phyloP scores from a whole-genome alignment of 2,329 filamentous ascomycete genomes.

The Pyrenochaeta sp. region DNA sequence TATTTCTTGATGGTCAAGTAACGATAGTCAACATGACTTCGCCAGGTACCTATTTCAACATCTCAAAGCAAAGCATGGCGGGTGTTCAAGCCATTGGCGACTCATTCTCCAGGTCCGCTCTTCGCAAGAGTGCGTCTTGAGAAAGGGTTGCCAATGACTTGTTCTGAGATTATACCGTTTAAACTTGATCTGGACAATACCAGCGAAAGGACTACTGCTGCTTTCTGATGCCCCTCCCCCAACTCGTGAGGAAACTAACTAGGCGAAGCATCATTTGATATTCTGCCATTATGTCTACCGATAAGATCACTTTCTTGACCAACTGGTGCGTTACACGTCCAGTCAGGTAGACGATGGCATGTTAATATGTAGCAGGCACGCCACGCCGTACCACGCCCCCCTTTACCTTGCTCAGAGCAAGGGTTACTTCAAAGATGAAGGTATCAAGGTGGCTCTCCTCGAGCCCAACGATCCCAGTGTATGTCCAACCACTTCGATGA shows the following conservation, averaged over 20 bases:
- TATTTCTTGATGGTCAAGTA: conserved; percentile 16
- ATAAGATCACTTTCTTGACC: conserved; percentile 85
- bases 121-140: not conserved
- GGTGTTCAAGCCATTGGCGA: conserved; percentile 19
- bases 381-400: conserved; percentile 81
- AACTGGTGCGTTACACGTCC: conserved; percentile 68
- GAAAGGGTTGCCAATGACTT: conserved; percentile 4
- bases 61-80: conserved; percentile 30
- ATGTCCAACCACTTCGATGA: conserved; percentile 26
- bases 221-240: conserved; percentile 57
- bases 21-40: conserved; percentile 14
- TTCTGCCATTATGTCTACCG: conserved; percentile 71
- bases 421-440: conserved; percentile 77
- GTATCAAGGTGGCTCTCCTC: conserved; percentile 77
- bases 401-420: conserved; percentile 79
- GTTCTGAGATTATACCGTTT: conserved; percentile 63
- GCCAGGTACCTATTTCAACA: conserved; percentile 26
- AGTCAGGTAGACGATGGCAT: conserved; percentile 3
- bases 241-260: conserved; percentile 33
- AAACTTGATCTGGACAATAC: conserved; percentile 89
- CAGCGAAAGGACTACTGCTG: conserved; percentile 86
- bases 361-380: conserved; percentile 66
- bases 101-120: not conserved
- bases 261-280: conserved; percentile 56
- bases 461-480: conserved; percentile 80